A percentile compares a stretch with the other conserved stretches of the same genome.
Conservation (phyloP, 2,329 filamentous ascomycete species). For the Didymella arachidicola region DNA sequence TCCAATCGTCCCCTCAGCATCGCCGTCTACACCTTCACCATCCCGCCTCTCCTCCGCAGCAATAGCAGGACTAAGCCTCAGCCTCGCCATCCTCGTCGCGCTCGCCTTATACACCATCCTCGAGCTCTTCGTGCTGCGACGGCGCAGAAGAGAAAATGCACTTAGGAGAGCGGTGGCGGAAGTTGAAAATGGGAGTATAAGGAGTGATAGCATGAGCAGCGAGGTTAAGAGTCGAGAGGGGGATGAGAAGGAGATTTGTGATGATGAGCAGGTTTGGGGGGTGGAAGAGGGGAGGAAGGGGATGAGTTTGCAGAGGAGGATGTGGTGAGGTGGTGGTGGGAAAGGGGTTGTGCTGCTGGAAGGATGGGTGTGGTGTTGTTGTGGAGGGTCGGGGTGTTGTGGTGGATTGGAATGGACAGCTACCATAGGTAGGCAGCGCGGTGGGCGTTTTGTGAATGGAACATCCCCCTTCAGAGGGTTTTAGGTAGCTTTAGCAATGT, state of each 20-base stretch:
- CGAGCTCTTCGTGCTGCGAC: constrained; percentile 26
- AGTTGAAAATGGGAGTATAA: constrained; percentile 26
- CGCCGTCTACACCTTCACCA: background rate
- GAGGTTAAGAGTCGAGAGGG: constrained; percentile 28
- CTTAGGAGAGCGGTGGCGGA: constrained; percentile 32
- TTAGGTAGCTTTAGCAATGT: constrained; percentile 6
- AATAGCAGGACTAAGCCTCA: constrained; percentile 5
- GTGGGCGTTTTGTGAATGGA: background rate
- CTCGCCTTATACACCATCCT: constrained; percentile 7
- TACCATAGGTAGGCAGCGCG: background rate
- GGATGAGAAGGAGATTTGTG: constrained; percentile 35
- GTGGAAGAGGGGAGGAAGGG: constrained; percentile 29
- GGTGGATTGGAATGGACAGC: no score
- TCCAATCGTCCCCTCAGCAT: background rate
- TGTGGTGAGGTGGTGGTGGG: constrained; percentile 10
- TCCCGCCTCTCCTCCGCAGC: background rate
- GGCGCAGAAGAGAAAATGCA: constrained; percentile 26
- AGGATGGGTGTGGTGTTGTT: no score
- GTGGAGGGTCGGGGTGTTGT: no score
- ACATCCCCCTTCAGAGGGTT: background rate
- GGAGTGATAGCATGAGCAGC: background rate
- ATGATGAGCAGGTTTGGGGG: constrained; percentile 22
- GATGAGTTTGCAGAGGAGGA: constrained; percentile 34
- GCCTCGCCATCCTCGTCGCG: background rate
- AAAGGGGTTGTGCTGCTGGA: no score